A percentile compares a stretch with the other conserved stretches of the same genome.
Evolutionary conservation across 495 filamentous ascomycete genomes (phyloP).

Genomic region (Cercophora samala): DNA sequence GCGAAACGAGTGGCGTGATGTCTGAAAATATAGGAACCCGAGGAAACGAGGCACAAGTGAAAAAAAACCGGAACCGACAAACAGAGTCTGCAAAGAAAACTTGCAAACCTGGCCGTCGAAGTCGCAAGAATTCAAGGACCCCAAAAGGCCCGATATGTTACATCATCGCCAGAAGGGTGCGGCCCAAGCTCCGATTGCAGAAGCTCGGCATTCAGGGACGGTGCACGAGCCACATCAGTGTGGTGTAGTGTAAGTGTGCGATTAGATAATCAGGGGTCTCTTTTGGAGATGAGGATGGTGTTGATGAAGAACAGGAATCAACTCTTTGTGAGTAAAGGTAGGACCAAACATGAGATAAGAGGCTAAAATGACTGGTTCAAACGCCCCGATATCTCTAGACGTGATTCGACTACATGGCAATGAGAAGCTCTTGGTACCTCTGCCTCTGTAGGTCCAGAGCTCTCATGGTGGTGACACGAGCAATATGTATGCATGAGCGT

Average conservation of each 20-base stretch:
- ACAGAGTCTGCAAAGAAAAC: neutral
- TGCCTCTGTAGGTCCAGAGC: neutral
- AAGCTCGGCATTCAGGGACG: neutral
- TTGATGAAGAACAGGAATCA: neutral
- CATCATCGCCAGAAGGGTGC: conserved; percentile 1
- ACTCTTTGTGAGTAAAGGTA: no score
- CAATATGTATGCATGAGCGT: neutral
- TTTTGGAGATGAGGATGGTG: neutral
- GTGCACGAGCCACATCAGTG: neutral
- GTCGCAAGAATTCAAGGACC: neutral
- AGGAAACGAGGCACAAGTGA: neutral
- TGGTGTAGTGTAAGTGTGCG: no score
- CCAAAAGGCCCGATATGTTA: neutral
- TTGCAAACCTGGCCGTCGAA: neutral
- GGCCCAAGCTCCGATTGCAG: neutral
- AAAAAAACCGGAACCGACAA: neutral
- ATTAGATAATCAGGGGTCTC: neutral
- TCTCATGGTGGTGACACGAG: neutral
- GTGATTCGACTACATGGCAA: no score
- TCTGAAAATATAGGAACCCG: neutral
- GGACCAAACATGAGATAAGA: no score
- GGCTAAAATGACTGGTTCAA: no score
- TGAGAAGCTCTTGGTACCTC: no score
- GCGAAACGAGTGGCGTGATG: neutral
- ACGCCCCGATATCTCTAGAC: no score